Conservation (phyloP, 2,329 filamentous ascomycete species). For the Leptographium procerum region DNA sequence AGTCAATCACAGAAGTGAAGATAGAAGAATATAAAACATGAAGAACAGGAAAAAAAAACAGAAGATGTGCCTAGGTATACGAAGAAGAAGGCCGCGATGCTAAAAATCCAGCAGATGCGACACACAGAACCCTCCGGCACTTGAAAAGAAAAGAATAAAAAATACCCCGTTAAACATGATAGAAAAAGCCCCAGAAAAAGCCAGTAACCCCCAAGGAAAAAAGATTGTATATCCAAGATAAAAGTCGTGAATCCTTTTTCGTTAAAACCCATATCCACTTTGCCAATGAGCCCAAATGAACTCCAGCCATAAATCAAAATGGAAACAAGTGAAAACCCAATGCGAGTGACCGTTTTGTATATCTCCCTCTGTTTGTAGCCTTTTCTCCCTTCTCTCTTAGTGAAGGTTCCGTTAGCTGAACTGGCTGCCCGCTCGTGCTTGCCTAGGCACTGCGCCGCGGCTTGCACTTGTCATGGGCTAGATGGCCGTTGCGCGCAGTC, state of each 20-base stretch:
- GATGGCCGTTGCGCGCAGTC: slow-evolving; percentile 75
- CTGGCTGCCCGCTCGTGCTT: background rate
- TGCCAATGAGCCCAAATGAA: background rate
- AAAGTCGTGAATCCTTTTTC: slow-evolving; percentile 1
- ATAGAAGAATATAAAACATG: background rate
- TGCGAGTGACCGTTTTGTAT: background rate
- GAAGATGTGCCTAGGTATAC: background rate
- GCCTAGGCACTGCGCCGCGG: slow-evolving; percentile 36
- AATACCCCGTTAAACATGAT: background rate
- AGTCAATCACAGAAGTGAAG: no score
- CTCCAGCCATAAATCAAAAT: background rate
- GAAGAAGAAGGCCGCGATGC: background rate
- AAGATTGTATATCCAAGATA: slow-evolving; percentile 1
- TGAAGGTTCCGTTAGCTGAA: background rate
- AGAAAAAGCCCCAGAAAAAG: background rate
- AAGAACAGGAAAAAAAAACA: background rate
- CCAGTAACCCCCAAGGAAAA: background rate
- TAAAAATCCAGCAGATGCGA: background rate
- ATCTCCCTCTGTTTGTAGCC: background rate
- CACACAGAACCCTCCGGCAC: background rate
- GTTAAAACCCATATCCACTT: background rate
- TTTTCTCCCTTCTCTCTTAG: background rate
- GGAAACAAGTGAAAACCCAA: background rate
- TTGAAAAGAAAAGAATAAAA: background rate
- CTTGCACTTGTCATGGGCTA: slow-evolving; percentile 86